These are phyloP conservation scores for Apiospora pterosperma DNA, from an alignment of 2,329 filamentous ascomycete genomes.

Conservation along the genomic window DNA sequence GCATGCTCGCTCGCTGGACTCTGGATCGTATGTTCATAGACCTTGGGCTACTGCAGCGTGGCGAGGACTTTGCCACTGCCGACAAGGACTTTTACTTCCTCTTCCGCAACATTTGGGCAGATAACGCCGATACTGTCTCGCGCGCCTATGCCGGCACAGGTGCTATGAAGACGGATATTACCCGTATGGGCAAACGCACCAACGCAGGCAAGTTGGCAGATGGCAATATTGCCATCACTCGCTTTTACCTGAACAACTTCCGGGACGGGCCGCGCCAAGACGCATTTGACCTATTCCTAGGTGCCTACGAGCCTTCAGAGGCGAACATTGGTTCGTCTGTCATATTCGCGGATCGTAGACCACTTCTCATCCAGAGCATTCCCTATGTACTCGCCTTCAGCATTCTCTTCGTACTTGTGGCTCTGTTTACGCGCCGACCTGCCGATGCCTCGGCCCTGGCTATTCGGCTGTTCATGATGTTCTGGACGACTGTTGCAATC, in stretches of 20 bases:
- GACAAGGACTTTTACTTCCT: conserved; percentile 81
- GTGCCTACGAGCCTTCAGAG: conserved; percentile 73
- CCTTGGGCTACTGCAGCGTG: conserved; percentile 71
- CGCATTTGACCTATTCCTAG: conserved; percentile 91
- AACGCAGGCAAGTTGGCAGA: conserved; percentile 83
- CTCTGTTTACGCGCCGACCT: conserved; percentile 66
- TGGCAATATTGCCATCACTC: conserved; percentile 79
- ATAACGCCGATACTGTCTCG: conserved; percentile 95
- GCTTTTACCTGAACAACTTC: conserved; percentile 95
- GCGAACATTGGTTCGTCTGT: conserved; percentile 67
- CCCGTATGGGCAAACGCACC: conserved; percentile 86
- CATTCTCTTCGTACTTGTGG: conserved; percentile 76
- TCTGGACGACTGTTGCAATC: conserved; percentile 68
- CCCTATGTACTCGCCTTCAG: conserved; percentile 88
- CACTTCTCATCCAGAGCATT: conserved; percentile 85
- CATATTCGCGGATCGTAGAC: conserved; percentile 81
- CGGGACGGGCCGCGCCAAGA: conserved; percentile 90
- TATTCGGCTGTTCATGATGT: conserved; percentile 74
- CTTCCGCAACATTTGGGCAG: conserved; percentile 97
- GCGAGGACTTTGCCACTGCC: conserved; percentile 72
- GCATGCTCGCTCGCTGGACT: conserved; percentile 88
- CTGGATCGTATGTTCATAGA: conserved; percentile 87
- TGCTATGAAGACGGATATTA: conserved; percentile 97
- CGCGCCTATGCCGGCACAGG: conserved; percentile 92
- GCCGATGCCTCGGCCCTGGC: conserved; percentile 77